Evolutionary conservation across 495 filamentous ascomycete genomes (phyloP).

Genomic region (Xylaria sp.): DNA sequence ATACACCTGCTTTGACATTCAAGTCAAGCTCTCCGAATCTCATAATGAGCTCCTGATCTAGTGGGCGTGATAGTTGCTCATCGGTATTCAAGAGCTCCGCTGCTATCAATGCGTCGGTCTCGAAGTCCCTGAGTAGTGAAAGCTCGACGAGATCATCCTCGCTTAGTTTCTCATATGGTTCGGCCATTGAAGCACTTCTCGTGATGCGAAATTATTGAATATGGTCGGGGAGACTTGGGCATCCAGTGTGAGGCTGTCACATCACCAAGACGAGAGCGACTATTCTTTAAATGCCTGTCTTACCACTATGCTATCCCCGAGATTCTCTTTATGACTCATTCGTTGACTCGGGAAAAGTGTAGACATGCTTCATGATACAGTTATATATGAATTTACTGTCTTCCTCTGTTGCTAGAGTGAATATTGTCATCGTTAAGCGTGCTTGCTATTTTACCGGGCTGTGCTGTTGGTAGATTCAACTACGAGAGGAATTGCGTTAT

Average conservation of each 20-base stretch:
- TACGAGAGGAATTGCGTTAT: background rate
- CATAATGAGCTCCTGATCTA: constrained; percentile 34
- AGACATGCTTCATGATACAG: too few relatives aligned
- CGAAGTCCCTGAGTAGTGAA: constrained; percentile 37
- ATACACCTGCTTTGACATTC: constrained; percentile 18
- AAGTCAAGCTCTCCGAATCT: constrained; percentile 31
- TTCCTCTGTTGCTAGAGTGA: background rate
- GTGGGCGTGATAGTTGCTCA: constrained; percentile 25
- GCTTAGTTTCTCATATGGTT: background rate
- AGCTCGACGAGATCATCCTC: constrained; percentile 37
- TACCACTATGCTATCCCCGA: too few relatives aligned
- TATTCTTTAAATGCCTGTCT: background rate
- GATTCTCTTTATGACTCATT: background rate
- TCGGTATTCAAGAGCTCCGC: constrained; percentile 28
- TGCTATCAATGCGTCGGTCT: constrained; percentile 35
- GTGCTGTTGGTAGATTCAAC: background rate
- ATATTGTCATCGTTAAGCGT: background rate
- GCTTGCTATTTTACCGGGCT: background rate
- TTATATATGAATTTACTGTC: background rate
- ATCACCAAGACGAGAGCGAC: background rate
- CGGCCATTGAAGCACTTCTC: background rate
- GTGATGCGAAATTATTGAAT: background rate
- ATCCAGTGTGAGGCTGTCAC: background rate
- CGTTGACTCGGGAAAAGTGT: background rate
- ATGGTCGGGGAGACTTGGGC: background rate